Percentiles rank a stretch among this genome's conserved stretches.
Evolutionary conservation across 2,329 filamentous ascomycete species (phyloP).

Genomic region (Colletotrichum eleusines): DNA sequence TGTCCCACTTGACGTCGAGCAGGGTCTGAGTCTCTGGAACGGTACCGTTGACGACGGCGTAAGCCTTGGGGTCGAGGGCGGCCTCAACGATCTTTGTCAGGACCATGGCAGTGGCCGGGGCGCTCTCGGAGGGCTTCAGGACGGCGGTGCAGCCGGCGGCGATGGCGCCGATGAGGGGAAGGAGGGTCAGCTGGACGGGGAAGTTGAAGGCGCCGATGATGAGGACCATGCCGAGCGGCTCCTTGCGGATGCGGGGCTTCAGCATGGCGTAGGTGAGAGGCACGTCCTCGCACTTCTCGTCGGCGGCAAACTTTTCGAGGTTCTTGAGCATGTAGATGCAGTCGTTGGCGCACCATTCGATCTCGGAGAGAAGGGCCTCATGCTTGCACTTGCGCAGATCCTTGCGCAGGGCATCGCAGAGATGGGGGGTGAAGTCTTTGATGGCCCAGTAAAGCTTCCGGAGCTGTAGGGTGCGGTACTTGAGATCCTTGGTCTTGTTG

Average conservation of each 20-base stretch:
- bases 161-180: conserved; percentile 89
- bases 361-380: conserved; percentile 81
- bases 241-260: conserved; percentile 83
- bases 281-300: conserved; percentile 80
- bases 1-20: conserved; percentile 93
- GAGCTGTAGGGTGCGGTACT: conserved; percentile 87
- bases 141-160: conserved; percentile 90
- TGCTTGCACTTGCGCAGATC: conserved; percentile 84
- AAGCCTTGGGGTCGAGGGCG: conserved; percentile 81
- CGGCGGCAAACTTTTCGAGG: conserved; percentile 84
- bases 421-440: conserved; percentile 79
- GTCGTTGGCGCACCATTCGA: conserved; percentile 84
- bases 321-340: conserved; percentile 83
- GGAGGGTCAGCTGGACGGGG: conserved; percentile 83
- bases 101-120: conserved; percentile 81
- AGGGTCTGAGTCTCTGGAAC: conserved; percentile 84
- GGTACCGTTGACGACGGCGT: conserved; percentile 82
- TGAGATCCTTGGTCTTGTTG: conserved; percentile 84
- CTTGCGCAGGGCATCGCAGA: conserved; percentile 79
- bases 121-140: conserved; percentile 89
- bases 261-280: conserved; percentile 75
- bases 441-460: conserved; percentile 96
- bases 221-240: conserved; percentile 85
- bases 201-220: conserved; percentile 97
- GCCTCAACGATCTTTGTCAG: conserved; percentile 82